Percentiles rank a stretch among this genome's conserved stretches.
Conservation (phyloP, 345 rosid genomes). For the Punica granatum region DNA sequence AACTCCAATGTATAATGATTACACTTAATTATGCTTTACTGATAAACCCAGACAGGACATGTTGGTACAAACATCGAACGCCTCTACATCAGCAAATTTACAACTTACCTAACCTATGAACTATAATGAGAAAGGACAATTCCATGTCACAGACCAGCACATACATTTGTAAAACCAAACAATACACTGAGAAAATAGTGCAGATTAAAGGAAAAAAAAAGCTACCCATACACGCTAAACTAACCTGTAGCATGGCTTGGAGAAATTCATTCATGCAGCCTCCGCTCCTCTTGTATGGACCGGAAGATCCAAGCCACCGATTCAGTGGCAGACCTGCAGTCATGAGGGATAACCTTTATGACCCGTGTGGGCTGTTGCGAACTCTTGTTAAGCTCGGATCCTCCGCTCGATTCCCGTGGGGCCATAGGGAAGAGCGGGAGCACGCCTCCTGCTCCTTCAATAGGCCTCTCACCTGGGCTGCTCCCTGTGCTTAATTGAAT, state of each 20-base stretch:
- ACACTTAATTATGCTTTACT: neutral
- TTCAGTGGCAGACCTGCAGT: conserved; percentile 60
- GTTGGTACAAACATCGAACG: neutral
- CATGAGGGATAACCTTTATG: conserved; percentile 84
- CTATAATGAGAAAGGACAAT: neutral
- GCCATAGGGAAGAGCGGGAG: conserved; percentile 18
- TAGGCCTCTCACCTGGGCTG: conserved; percentile 29
- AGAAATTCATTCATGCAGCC: conserved; percentile 2
- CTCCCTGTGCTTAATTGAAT: conserved; percentile 50
- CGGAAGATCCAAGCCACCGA: conserved; percentile 83
- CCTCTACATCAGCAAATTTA: neutral
- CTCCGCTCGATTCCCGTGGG: conserved; percentile 12
- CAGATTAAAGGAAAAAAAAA: neutral
- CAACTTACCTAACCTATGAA: neutral
- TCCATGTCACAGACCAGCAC: neutral
- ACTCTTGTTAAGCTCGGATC: conserved; percentile 13
- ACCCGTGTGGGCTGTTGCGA: conserved; percentile 37
- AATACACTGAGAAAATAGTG: neutral
- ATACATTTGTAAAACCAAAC: neutral
- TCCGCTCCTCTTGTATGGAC: conserved; percentile 83
- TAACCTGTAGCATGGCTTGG: neutral
- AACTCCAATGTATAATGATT: neutral
- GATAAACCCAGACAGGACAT: neutral
- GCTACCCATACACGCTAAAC: neutral
- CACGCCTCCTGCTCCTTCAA: conserved; percentile 22